phyloP scores from a whole-genome alignment of 768 basidiomycete species.

The Myochromella boudieri region DNA sequence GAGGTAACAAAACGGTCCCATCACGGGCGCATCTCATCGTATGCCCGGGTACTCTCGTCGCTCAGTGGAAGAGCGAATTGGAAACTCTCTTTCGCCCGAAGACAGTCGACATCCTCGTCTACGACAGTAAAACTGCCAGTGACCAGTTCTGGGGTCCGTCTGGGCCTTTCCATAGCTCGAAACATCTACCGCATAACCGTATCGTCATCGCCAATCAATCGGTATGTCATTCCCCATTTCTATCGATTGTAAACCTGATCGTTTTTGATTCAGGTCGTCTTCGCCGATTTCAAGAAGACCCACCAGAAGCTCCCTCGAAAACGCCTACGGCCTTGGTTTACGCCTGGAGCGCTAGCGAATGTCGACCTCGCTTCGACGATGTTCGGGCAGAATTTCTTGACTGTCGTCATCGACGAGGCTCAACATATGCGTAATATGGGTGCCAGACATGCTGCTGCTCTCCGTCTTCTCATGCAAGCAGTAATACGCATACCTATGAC shows the following conservation, averaged over 20 bases:
- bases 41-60: constrained; percentile 19
- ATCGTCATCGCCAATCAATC: constrained; percentile 25
- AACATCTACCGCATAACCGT: constrained; percentile 5
- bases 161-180: constrained; percentile 15
- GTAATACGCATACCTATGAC: constrained; percentile 16
- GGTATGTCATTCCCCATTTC: constrained; percentile 17
- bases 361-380: constrained; percentile 7
- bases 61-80: constrained; percentile 22
- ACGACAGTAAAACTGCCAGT: constrained; percentile 11
- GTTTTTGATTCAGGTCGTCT: constrained; percentile 14
- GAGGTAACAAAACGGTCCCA: background rate
- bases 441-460: constrained; percentile 8
- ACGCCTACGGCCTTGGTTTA: constrained; percentile 10
- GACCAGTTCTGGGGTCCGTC: constrained; percentile 19
- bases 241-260: background rate
- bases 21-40: constrained; percentile 20
- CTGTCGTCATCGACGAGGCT: constrained; percentile 20
- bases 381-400: constrained; percentile 19
- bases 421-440: constrained; percentile 22
- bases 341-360: no score
- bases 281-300: constrained; percentile 9
- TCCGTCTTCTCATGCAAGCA: constrained; percentile 14
- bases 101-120: constrained; percentile 25
- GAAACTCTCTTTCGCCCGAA: constrained; percentile 12
- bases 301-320: constrained; percentile 18